A percentile compares a stretch with the other conserved stretches of the same genome.
phyloP scores from a whole-genome alignment of 1,284 basidiomycete genomes.

The Pyrrhoderma lamaoense region DNA sequence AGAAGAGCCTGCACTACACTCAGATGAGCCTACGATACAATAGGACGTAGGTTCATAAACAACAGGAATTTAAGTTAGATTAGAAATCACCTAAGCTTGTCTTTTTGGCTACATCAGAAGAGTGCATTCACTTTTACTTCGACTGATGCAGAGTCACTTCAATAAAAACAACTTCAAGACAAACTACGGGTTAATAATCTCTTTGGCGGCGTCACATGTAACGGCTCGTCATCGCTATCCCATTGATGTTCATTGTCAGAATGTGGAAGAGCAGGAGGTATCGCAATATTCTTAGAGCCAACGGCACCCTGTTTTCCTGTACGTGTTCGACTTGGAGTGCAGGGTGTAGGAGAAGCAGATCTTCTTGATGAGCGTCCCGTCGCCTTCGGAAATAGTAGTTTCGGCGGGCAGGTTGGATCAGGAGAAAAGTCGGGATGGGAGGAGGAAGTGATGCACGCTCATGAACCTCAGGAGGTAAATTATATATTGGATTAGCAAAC shows the following conservation, averaged over 20 bases:
- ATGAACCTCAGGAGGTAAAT: conserved; percentile 19
- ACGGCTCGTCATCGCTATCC: conserved; percentile 15
- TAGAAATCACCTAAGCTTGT: too few species aligned
- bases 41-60: too few species aligned
- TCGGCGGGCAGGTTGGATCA: conserved; percentile 20
- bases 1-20: too few species aligned
- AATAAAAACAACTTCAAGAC: not conserved
- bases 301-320: not conserved
- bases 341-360: conserved; percentile 6
- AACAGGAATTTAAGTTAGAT: too few species aligned
- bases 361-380: not conserved
- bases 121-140: too few species aligned
- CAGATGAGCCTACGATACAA: too few species aligned
- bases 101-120: too few species aligned
- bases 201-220: conserved; percentile 16
- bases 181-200: not conserved
- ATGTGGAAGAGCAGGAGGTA: conserved; percentile 1
- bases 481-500: conserved; percentile 23
- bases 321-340: not conserved
- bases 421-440: conserved; percentile 23
- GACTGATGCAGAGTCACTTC: not conserved
- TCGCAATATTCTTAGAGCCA: not conserved
- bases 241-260: conserved; percentile 7
- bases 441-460: conserved; percentile 20
- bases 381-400: conserved; percentile 20